Evolutionary conservation across 208 protist genomes (phyloP).

Genomic region (Leishmania aethiopica): DNA sequence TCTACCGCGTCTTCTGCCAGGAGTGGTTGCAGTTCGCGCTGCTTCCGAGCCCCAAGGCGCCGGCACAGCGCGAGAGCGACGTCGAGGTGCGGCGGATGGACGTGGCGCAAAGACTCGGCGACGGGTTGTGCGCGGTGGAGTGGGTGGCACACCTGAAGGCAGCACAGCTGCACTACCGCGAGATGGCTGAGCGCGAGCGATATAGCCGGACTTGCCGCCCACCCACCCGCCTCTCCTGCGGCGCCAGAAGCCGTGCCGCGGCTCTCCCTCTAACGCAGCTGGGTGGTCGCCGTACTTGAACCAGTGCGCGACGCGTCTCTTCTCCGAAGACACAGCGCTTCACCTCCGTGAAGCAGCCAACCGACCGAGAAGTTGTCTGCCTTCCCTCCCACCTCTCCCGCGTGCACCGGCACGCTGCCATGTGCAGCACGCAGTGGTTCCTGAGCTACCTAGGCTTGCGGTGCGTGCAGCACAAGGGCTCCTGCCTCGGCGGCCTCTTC

Average conservation of each 20-base stretch:
- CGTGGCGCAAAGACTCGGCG: conserved; percentile 23
- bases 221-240: background rate
- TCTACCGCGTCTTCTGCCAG: conserved; percentile 27
- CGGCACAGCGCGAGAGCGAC: background rate
- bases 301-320: conserved; percentile 27
- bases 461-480: conserved; percentile 21
- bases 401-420: conserved; percentile 13
- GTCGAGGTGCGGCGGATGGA: background rate
- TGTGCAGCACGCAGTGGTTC: conserved; percentile 46
- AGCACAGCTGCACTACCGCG: conserved; percentile 23
- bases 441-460: conserved; percentile 22
- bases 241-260: background rate
- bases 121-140: conserved; percentile 30
- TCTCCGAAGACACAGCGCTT: conserved; percentile 23
- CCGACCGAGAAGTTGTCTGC: conserved; percentile 34
- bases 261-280: conserved; percentile 10
- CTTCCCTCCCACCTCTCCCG: conserved; percentile 28
- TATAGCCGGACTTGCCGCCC: background rate
- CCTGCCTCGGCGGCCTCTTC: conserved; percentile 15
- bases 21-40: conserved; percentile 27
- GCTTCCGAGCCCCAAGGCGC: background rate
- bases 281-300: conserved; percentile 21
- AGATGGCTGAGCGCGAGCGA: conserved; percentile 9
- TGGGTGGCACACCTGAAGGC: conserved; percentile 35
- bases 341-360: conserved; percentile 16